Conservation (phyloP, 1,284 basidiomycete species). For the Hymenochaete sp. region DNA sequence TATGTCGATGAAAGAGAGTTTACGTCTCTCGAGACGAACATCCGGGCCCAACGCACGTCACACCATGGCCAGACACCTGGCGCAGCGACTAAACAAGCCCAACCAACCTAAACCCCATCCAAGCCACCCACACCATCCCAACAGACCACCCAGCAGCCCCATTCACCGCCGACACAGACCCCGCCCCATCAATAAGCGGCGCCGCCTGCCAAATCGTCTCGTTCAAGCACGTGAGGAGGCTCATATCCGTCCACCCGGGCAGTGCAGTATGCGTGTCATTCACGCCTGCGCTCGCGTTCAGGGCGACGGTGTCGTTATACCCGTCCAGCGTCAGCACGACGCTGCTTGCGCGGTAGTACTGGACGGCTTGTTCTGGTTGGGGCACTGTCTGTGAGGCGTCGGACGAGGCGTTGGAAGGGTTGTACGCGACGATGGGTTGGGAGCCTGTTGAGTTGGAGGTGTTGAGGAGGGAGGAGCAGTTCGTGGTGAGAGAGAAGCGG, state of each 20-base stretch:
- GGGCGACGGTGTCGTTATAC: conserved; percentile 35
- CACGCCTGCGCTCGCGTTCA: conserved; percentile 19
- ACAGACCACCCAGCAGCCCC: no score
- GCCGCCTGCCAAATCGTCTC: conserved; percentile 34
- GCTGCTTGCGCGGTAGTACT: conserved; percentile 35
- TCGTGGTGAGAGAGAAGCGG: conserved; percentile 12
- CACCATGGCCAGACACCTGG: no score
- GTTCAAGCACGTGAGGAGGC: conserved; percentile 35
- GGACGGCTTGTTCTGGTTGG: conserved; percentile 29
- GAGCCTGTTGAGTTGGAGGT: conserved; percentile 7
- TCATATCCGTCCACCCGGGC: conserved; percentile 31
- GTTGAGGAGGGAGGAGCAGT: conserved; percentile 15
- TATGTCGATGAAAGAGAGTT: no score
- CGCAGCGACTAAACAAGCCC: no score
- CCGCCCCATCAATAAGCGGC: conserved; percentile 28
- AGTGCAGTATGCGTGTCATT: conserved; percentile 31
- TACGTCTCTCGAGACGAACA: no score
- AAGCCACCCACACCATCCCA: no score
- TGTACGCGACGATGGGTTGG: conserved; percentile 4
- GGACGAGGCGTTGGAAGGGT: background rate
- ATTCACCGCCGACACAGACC: no score
- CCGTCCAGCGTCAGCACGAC: conserved; percentile 33
- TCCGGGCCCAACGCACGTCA: no score
- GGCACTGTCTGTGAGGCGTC: no score
- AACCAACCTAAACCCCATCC: no score